Base-by-base conservation (phyloP, 352 stramenopile genomes). In the Phytophthora hybrid region DNA sequence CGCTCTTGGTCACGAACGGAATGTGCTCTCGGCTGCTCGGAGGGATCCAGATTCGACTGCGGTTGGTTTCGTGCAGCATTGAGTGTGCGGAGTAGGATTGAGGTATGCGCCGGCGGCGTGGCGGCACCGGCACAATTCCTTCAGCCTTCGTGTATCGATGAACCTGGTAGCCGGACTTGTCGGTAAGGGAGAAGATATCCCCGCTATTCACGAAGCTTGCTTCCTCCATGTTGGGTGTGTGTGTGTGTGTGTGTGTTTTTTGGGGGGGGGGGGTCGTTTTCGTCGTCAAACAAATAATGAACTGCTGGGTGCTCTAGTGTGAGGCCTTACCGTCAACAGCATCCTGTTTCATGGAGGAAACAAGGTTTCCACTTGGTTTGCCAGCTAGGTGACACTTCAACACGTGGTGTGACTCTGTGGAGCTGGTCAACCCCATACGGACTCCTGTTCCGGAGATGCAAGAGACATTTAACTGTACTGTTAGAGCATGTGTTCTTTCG, bases 141-240 rank as follows among this genome's bases (percentile, higher is more conserved):
- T 31, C 66, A 14, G 54, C 54, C 34, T 76, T 69, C 14, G 19
- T 37, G 44, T 55, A 56, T 41, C 70, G 62, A 11, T 57, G 69
- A 16, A 66, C 32, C 37, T 67, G 55, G 63, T 79, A 76, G 29
- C 62, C 72, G 19, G 72, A 79, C 54, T 79, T 79, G 53, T 79
- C 72, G 16, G 67, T 71, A 34, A 79, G 59, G 2, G 71, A 71
- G 63, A 79, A 76, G 16, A 79, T 76, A 37, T 79, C 71, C 39
- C 63, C 71, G 11, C 63, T 71, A 29, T 71, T 41, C 5, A 66
- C 68, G 29, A 69, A 73, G 44, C 69, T 76, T 71, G 62, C 44
- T 60, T 76, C 69, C 10, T 76, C 69, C 69, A 71, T 71, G 11
- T 51, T 63, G 55, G n/a, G n/a, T n/a, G n/a, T n/a, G n/a, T n/a